Evolutionary conservation across 2,329 filamentous ascomycete genomes (phyloP), one percentile per base, ranked within the genome.

Genomic region (Aspergillus viridinutans): DNA sequence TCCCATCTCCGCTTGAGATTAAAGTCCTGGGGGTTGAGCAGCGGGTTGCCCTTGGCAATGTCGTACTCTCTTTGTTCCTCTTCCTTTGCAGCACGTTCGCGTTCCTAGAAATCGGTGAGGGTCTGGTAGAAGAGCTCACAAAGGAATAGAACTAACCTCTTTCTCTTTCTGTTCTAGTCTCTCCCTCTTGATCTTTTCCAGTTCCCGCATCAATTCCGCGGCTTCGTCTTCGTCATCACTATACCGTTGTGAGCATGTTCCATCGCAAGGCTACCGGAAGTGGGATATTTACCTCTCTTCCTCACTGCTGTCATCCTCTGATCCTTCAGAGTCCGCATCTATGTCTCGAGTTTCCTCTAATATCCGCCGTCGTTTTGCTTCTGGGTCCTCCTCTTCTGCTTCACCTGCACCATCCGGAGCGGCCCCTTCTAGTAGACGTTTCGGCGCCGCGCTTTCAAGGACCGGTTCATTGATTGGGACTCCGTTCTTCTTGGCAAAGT

Each of bases 101-200:
- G 87, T 72, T 96, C 93, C 82, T 89, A 61, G 53, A 49, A 49
- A 14, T 17, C 28, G 12, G 59, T 66, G 25, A 67, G 60, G 32
- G 4, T 35, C 14, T 51, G 66, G 53, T 17, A 42, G 50, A 50
- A 49, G 32, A 7, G 12, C 28, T 21, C 20, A 8, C 9, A 28
- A 10, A 25, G 54, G 51, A 43, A 51, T 54, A 60, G 49, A 54
- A 55, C 60, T 42, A 68, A 85, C 83, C 75, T 90, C 89, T 71
- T 85, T 85, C 62, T 94, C 90, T 57, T 89, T 87, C 72, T 90
- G 88, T 71, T 90, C 91, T 2, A 89, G 88, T 53, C 91, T 81
- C 74, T 96, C 92, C 60, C 86, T 86, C 72, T 95, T 90, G 72
- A 99, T 96, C 73, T 96, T 94, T 70, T 96, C 93, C 49, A 99